A percentile compares a stretch with the other conserved stretches of the same genome.
Conservation (phyloP, 2,329 filamentous ascomycete species). For the Tricladium varicosporioides region DNA sequence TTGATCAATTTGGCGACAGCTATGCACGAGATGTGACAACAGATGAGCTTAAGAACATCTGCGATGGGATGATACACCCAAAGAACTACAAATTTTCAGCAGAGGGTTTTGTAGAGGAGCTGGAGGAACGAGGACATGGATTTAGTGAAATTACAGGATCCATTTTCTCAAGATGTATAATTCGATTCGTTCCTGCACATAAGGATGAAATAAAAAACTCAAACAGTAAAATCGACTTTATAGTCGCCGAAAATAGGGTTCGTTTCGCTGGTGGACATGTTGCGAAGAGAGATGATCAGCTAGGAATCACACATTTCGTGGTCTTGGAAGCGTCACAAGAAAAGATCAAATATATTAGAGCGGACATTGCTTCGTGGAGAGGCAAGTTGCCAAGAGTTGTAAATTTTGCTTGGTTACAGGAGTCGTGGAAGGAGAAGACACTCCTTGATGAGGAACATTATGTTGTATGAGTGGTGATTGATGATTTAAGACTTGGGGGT, state of each 20-base stretch:
- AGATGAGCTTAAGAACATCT: constrained; percentile 57
- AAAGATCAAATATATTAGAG: constrained; percentile 44
- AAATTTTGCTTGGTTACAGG: constrained; percentile 67
- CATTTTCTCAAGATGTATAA: constrained; percentile 46
- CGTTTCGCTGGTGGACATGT: constrained; percentile 68
- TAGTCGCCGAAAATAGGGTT: constrained; percentile 55
- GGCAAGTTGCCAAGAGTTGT: constrained; percentile 67
- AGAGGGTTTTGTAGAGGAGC: constrained; percentile 48
- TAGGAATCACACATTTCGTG: constrained; percentile 69
- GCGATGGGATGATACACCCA: constrained; percentile 46
- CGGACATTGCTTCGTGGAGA: constrained; percentile 42
- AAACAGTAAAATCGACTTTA: constrained; percentile 33
- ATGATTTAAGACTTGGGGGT: no score
- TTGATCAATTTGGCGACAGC: constrained; percentile 80
- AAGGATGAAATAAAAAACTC: constrained; percentile 13
- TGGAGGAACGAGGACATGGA: constrained; percentile 55
- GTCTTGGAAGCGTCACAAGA: constrained; percentile 46
- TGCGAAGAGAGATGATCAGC: constrained; percentile 47
- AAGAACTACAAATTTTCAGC: constrained; percentile 47
- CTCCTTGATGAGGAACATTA: constrained; percentile 75
- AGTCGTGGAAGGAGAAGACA: constrained; percentile 78
- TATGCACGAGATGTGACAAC: constrained; percentile 68
- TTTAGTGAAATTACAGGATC: constrained; percentile 48
- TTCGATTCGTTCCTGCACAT: constrained; percentile 43
- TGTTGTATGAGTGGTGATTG: constrained; percentile 26